These are phyloP conservation scores for Phtheirospermum japonicum DNA, from an alignment of 257 asterid species.

Conservation along the genomic window DNA sequence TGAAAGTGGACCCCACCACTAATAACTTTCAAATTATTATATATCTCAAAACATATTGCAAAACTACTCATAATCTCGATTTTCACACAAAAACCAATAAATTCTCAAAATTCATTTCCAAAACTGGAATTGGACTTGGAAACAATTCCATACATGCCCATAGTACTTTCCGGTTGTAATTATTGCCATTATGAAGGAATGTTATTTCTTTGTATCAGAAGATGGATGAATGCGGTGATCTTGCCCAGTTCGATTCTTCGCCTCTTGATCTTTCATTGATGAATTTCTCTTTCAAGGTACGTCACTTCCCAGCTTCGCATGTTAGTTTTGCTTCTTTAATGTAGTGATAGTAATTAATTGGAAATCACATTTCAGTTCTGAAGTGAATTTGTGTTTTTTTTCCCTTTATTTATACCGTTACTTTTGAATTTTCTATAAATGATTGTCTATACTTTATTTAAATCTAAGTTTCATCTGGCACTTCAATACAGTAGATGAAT, in stretches of 20 bases:
- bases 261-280: conserved; percentile 76
- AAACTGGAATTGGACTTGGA: too few relatives aligned
- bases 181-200: conserved; percentile 20
- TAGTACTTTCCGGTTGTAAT: conserved; percentile 4
- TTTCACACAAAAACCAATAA: too few relatives aligned
- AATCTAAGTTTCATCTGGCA: too few relatives aligned
- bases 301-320: conserved; percentile 10
- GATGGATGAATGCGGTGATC: conserved; percentile 85
- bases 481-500: too few relatives aligned
- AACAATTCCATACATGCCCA: too few relatives aligned
- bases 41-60: too few relatives aligned
- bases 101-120: too few relatives aligned
- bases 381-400: conserved; percentile 9
- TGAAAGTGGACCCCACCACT: too few relatives aligned
- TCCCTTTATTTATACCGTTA: too few relatives aligned
- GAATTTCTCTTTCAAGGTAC: conserved; percentile 92
- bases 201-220: conserved; percentile 44
- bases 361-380: conserved; percentile 6
- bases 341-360: neutral
- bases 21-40: too few relatives aligned
- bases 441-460: too few relatives aligned
- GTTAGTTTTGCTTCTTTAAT: neutral
- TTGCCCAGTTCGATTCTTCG: conserved; percentile 66
- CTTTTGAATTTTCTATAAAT: neutral
- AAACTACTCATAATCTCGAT: too few relatives aligned